Percentiles rank a stretch among this genome's conserved stretches.
Evolutionary conservation across 2,329 filamentous ascomycete genomes (phyloP).

Genomic region (Aspergillus melleus): DNA sequence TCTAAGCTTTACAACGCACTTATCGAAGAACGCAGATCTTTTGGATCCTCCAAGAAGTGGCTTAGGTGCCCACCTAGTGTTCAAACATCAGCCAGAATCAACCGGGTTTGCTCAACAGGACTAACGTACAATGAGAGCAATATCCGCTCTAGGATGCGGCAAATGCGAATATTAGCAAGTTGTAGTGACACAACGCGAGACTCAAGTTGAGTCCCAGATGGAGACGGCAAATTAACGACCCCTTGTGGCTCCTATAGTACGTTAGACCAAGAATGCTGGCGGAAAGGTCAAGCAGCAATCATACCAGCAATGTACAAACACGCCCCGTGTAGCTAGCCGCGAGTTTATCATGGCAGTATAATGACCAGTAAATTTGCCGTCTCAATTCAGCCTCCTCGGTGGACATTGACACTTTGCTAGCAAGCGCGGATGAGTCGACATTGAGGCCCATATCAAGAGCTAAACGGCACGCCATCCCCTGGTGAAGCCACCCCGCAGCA

Average conservation of each 20-base stretch:
- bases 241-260: background rate
- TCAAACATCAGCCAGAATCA: background rate
- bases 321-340: conserved; percentile 37
- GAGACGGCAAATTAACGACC: background rate
- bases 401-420: conserved; percentile 25
- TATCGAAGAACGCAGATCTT: background rate
- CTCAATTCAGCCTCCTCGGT: conserved; percentile 32
- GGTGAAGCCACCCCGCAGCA: conserved; percentile 38
- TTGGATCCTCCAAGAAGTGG: background rate
- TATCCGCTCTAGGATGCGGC: background rate
- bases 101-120: background rate
- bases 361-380: conserved; percentile 39
- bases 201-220: background rate
- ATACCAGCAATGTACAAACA: conserved; percentile 39
- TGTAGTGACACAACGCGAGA: background rate
- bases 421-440: conserved; percentile 31
- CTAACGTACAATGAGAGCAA: background rate
- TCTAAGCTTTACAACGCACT: background rate
- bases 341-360: conserved; percentile 39
- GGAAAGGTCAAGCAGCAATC: background rate
- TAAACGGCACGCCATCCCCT: conserved; percentile 40
- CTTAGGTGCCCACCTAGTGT: background rate
- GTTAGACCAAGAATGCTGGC: background rate
- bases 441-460: conserved; percentile 42
- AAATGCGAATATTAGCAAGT: background rate